These are phyloP conservation scores for Penicillium ucsense DNA, from an alignment of 495 filamentous ascomycete species.

Conservation along the genomic window DNA sequence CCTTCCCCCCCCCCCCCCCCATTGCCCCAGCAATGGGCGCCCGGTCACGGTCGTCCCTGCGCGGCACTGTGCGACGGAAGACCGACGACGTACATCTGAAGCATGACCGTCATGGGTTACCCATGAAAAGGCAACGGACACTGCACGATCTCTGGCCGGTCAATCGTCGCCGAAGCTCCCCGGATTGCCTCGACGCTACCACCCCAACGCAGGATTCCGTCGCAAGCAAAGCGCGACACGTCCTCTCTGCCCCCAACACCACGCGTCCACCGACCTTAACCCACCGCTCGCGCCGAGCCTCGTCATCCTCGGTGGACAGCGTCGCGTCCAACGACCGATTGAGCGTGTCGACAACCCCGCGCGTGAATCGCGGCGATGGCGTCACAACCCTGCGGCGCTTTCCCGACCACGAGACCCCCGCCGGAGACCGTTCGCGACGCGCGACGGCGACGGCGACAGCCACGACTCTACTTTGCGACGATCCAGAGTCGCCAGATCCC, in stretches of 20 bases:
- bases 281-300: conserved; percentile 12
- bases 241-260: conserved; percentile 12
- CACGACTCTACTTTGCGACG: conserved; percentile 5
- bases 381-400: conserved; percentile 7
- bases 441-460: background rate
- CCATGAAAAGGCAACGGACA: conserved; percentile 23
- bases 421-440: background rate
- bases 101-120: conserved; percentile 15
- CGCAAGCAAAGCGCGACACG: conserved; percentile 10
- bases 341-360: conserved; percentile 9
- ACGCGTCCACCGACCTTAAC: conserved; percentile 14
- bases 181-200: conserved; percentile 31
- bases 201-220: conserved; percentile 7
- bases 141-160: conserved; percentile 12
- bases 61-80: conserved; percentile 27
- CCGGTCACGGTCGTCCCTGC: conserved; percentile 29
- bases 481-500: conserved; percentile 29
- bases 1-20: background rate
- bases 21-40: conserved; percentile 24
- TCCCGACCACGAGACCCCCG: conserved; percentile 5
- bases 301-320: conserved; percentile 12
- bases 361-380: conserved; percentile 13
- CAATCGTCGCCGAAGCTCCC: conserved; percentile 26
- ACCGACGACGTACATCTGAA: conserved; percentile 12
- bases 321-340: conserved; percentile 11